A percentile compares a stretch with the other conserved stretches of the same genome.
Conservation (phyloP, 345 rosid species). For the Clarkia xantiana region DNA sequence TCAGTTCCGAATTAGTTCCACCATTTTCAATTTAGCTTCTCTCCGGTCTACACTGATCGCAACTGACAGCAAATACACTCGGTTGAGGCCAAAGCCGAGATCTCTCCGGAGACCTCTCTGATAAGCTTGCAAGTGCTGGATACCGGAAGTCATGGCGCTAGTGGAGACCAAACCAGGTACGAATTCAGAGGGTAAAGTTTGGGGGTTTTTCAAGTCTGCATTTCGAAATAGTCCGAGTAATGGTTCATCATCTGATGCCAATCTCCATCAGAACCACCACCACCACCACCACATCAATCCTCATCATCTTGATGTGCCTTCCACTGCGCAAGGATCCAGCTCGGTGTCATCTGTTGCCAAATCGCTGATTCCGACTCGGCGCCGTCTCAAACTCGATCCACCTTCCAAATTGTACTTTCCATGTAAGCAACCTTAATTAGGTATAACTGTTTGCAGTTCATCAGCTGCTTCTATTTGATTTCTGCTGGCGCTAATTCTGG, state of each 20-base stretch:
- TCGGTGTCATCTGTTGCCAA: conserved; percentile 82
- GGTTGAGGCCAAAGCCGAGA: too few relatives aligned
- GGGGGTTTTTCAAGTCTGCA: conserved; percentile 83
- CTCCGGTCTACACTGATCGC: too few relatives aligned
- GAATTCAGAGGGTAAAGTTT: conserved; percentile 42
- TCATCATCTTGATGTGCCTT: conserved; percentile 41
- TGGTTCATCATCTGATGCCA: conserved; percentile 10
- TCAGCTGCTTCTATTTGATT: too few relatives aligned
- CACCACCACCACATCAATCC: conserved; percentile 18
- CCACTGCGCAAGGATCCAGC: conserved; percentile 26
- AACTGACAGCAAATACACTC: too few relatives aligned
- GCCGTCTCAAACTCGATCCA: conserved; percentile 89
- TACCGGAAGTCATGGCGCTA: conserved; percentile 37
- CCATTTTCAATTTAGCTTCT: too few relatives aligned
- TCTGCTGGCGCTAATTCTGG: too few relatives aligned
- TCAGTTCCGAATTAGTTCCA: too few relatives aligned
- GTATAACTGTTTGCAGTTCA: too few relatives aligned
- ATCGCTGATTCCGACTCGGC: conserved; percentile 59
- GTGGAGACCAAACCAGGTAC: conserved; percentile 31
- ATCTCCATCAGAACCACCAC: not conserved
- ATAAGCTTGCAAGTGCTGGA: not conserved
- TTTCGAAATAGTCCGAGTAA: conserved; percentile 27
- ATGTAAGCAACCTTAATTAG: conserved; percentile 26
- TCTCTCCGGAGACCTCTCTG: too few relatives aligned
- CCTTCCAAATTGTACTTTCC: conserved; percentile 77